These are phyloP conservation scores for Aspergillus thermomutatus DNA, from an alignment of 2,329 filamentous ascomycete species.

Conservation along the genomic window DNA sequence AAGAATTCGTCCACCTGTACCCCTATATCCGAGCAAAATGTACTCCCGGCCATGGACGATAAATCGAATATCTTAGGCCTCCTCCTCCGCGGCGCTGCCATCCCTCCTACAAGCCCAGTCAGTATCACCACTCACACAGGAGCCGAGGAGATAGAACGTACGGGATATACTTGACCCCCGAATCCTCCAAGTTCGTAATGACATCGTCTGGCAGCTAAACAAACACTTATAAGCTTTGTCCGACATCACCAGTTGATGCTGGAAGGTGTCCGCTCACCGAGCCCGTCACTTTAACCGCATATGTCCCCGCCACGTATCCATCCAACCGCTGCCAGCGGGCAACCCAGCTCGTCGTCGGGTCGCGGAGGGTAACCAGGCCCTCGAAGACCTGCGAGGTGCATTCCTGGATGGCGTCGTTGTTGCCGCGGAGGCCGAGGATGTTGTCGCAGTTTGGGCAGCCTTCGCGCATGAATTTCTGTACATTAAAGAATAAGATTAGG, in stretches of 20 bases:
- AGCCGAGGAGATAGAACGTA: constrained; percentile 28
- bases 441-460: constrained; percentile 97
- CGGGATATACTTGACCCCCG: constrained; percentile 61
- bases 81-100: constrained; percentile 46
- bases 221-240: neutral
- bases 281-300: constrained; percentile 92
- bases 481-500: constrained; percentile 1
- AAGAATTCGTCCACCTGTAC: neutral
- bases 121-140: constrained; percentile 1
- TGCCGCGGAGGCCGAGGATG: constrained; percentile 77
- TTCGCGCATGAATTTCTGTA: constrained; percentile 74
- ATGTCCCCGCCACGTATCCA: constrained; percentile 81
- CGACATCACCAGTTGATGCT: no score
- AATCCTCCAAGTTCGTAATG: constrained; percentile 53
- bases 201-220: constrained; percentile 55
- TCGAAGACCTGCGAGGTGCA: constrained; percentile 97
- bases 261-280: constrained; percentile 47
- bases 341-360: constrained; percentile 86
- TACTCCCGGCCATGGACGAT: neutral
- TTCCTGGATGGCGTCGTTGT: constrained; percentile 77
- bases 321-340: constrained; percentile 95
- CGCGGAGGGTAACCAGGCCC: constrained; percentile 78
- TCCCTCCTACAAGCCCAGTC: constrained; percentile 35
- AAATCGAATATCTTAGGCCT: constrained; percentile 22
- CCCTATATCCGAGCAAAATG: neutral